These are phyloP conservation scores for Euphorbia schlechtendalii DNA, from an alignment of 441 rosid species.

Conservation along the genomic window DNA sequence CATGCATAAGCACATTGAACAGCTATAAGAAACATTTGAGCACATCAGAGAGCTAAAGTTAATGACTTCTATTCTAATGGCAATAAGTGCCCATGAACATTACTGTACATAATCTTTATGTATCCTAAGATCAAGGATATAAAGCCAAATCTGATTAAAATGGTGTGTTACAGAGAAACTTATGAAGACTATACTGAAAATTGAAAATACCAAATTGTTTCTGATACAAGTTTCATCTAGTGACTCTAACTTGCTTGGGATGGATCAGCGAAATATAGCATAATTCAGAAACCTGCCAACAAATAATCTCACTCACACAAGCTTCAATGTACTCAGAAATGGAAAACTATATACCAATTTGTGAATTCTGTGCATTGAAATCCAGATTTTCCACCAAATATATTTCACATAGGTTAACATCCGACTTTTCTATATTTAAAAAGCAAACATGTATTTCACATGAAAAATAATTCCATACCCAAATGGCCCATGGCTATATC, in stretches of 20 bases:
- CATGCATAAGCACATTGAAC: neutral
- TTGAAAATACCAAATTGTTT: neutral
- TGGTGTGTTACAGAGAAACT: neutral
- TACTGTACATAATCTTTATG: neutral
- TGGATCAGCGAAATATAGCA: neutral
- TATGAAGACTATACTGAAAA: slow-evolving; percentile 2
- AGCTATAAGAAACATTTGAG: neutral
- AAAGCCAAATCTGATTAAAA: neutral
- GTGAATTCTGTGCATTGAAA: neutral
- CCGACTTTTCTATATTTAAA: neutral
- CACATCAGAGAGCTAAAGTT: neutral
- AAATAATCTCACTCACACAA: neutral
- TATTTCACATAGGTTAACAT: neutral
- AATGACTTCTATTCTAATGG: neutral
- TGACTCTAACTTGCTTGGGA: neutral
- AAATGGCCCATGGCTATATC: slow-evolving; percentile 54
- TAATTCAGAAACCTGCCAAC: neutral
- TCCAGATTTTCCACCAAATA: neutral
- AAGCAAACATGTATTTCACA: slow-evolving; percentile 28
- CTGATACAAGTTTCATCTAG: neutral
- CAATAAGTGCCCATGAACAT: neutral
- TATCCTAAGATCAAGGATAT: neutral
- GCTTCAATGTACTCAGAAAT: neutral
- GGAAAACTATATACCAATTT: neutral
- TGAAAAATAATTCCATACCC: slow-evolving; percentile 36